Base-by-base conservation (phyloP, 805 yeast species). In the Candida germanica region DNA sequence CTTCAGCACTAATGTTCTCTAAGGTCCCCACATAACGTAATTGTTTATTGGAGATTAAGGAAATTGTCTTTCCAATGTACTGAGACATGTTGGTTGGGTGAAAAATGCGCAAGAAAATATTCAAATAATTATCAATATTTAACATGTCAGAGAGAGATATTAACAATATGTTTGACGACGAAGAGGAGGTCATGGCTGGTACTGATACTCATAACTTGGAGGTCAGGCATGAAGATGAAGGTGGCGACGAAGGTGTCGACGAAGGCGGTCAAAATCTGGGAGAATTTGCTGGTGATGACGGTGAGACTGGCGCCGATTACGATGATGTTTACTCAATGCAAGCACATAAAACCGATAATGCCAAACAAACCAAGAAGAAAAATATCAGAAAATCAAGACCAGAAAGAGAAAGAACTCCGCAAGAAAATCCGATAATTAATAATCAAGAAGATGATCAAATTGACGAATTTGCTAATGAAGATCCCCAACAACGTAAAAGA, bases 11-110 rank as follows among this genome's bases (percentile, higher is more conserved):
- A 52, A 93, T 87, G 48, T 79, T 81, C 47, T 86, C 87, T 54
- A 91, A 72, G n/a, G 77, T 66, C 21, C 98, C 98, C 39, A 87
- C 93, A 56, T 91, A 91, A 46, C 95, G 80, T 42, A 85, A 80
- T 25, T 86, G 87, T 50, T 84, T 80, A 54, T 77, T 78, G 40
- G 94, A 82, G 44, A 84, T 75, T 56, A 87, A 70, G 17, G 93
- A 79, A 49, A 88, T 87, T 34, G 91, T 82, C 58, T 87, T 87
- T 7, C 98, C 98, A 48, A 88, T 84, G 61, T 83, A 89, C 54
- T 88, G 88, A 30, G 97, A 83, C 98, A 93, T 93, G 34, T 12
- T 21, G 23, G 38, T 10, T 16, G 39, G 22, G 22, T 12, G 13
- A 33, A 33, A 26, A 14, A 11, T n/a, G 28, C 33, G 39, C 36